These are phyloP conservation scores for Lachancea quebecensis DNA, from an alignment of 805 yeast genomes.

Conservation along the genomic window DNA sequence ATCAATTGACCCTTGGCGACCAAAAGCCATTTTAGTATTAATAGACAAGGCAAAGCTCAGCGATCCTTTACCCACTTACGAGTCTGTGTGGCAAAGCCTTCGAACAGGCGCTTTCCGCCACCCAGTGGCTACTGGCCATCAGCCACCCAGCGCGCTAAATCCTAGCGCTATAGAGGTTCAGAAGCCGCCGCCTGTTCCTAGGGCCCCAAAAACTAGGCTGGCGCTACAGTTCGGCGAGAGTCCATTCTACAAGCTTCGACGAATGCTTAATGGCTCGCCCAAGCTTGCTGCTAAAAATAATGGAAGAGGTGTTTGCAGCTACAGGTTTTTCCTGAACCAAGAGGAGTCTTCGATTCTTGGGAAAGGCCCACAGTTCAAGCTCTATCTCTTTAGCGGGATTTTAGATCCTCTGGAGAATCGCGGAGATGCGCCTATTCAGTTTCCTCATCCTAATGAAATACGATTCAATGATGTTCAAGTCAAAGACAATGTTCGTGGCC, in stretches of 20 bases:
- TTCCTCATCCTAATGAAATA: slow-evolving; percentile 68
- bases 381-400: slow-evolving; percentile 54
- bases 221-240: slow-evolving; percentile 39
- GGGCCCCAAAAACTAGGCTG: slow-evolving; percentile 4
- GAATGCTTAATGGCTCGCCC: slow-evolving; percentile 44
- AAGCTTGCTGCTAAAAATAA: slow-evolving; percentile 36
- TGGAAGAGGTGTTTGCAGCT: slow-evolving; percentile 39
- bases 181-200: neutral
- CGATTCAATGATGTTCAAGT: slow-evolving; percentile 47
- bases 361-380: slow-evolving; percentile 26
- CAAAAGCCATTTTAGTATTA: slow-evolving; percentile 40
- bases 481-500: slow-evolving; percentile 58
- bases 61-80: slow-evolving; percentile 36
- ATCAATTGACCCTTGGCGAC: slow-evolving; percentile 37
- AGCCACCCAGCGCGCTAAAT: slow-evolving; percentile 11
- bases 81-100: slow-evolving; percentile 21
- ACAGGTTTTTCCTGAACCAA: slow-evolving; percentile 38
- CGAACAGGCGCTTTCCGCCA: slow-evolving; percentile 17
- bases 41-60: slow-evolving; percentile 34
- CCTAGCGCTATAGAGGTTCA: neutral
- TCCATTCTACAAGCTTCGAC: slow-evolving; percentile 48
- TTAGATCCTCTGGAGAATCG: slow-evolving; percentile 20
- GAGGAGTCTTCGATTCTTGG: slow-evolving; percentile 37
- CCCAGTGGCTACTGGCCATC: slow-evolving; percentile 23
- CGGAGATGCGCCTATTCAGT: slow-evolving; percentile 68